A percentile compares a stretch with the other conserved stretches of the same genome.
Conservation (phyloP, 2,329 filamentous ascomycete species). For the Colletotrichum sp. region DNA sequence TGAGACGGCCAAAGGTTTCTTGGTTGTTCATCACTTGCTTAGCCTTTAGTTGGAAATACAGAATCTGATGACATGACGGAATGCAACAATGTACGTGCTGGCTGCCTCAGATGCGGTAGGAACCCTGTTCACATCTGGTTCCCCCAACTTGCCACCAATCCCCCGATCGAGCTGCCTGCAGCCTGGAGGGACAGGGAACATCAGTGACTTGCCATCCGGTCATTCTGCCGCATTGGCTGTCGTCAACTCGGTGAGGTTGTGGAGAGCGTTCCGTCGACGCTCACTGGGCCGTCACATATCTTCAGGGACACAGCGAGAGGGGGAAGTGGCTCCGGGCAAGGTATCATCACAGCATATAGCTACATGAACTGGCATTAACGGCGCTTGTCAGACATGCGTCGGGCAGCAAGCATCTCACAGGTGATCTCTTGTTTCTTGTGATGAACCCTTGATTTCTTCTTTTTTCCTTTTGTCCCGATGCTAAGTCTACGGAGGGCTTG, state of each 20-base stretch:
- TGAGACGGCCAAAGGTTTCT: background rate
- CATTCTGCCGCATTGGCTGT: background rate
- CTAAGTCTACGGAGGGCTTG: background rate
- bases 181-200: background rate
- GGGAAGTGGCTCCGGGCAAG: background rate
- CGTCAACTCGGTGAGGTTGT: slow-evolving; percentile 19
- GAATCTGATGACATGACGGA: background rate
- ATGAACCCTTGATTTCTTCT: background rate
- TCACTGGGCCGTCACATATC: slow-evolving; percentile 17
- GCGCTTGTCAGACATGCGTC: slow-evolving; percentile 12
- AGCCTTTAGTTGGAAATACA: background rate
- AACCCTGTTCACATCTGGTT: background rate
- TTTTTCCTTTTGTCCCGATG: background rate
- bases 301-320: background rate
- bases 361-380: background rate
- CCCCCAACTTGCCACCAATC: background rate
- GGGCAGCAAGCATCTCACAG: slow-evolving; percentile 9
- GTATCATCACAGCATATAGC: background rate
- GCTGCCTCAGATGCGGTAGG: background rate
- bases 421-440: background rate
- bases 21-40: slow-evolving; percentile 1
- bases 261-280: background rate
- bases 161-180: background rate
- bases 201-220: background rate
- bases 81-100: background rate